These are phyloP conservation scores for Eucalyptus urophylla DNA, from an alignment of 345 rosid species.

Conservation along the genomic window DNA sequence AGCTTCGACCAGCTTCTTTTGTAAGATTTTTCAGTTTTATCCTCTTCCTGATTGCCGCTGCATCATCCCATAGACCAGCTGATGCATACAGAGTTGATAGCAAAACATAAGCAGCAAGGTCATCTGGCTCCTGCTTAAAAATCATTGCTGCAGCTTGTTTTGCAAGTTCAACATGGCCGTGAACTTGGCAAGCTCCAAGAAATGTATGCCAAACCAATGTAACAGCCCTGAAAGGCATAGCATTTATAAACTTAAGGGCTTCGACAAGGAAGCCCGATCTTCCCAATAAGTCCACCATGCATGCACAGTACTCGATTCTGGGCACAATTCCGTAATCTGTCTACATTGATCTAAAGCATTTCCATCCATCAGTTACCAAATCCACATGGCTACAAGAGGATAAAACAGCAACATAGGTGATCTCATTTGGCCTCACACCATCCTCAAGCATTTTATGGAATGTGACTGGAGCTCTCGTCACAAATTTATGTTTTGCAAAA, in stretches of 20 bases:
- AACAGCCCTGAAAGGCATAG: too few species aligned
- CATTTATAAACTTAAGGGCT: too few species aligned
- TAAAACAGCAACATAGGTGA: too few species aligned
- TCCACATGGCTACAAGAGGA: too few species aligned
- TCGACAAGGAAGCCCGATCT: too few species aligned
- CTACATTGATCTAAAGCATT: too few species aligned
- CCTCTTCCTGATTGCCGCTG: constrained; percentile 29
- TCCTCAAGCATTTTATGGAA: neutral
- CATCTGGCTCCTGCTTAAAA: constrained; percentile 18
- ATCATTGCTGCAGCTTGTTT: constrained; percentile 37
- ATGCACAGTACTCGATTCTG: too few species aligned
- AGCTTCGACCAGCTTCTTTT: constrained; percentile 51
- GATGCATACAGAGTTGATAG: constrained; percentile 58
- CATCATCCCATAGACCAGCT: constrained; percentile 27
- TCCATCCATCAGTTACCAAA: too few species aligned
- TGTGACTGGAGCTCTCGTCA: rapidly evolving
- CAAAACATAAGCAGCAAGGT: too few species aligned
- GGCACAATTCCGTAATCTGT: too few species aligned
- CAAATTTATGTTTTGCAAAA: neutral
- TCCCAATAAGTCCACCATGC: too few species aligned
- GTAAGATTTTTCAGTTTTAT: constrained; percentile 1
- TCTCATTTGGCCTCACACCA: neutral
- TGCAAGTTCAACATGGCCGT: constrained; percentile 30
- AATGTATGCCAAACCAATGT: constrained; percentile 40
- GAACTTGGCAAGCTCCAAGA: constrained; percentile 62